phyloP scores from a whole-genome alignment of 768 basidiomycete genomes.

The Boletus sp. region DNA sequence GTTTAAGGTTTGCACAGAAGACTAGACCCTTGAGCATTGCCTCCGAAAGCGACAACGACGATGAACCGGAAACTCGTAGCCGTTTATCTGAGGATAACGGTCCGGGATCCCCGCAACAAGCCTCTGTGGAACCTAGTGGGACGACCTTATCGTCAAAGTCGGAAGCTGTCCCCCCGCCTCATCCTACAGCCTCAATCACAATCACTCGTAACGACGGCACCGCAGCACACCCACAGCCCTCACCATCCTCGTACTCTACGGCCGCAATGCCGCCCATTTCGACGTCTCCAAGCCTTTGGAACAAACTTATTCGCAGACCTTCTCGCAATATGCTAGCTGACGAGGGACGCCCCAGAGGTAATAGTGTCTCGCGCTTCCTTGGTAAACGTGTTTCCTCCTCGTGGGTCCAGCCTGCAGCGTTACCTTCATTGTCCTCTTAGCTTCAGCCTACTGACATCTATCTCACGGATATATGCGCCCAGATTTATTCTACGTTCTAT shows the following conservation, averaged over 20 bases:
- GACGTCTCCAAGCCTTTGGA: slow-evolving; percentile 23
- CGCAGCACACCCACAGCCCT: neutral
- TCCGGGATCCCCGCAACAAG: neutral
- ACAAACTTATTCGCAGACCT: slow-evolving; percentile 17
- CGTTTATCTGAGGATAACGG: slow-evolving; percentile 2
- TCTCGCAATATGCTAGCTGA: slow-evolving; percentile 14
- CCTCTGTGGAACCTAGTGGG: neutral
- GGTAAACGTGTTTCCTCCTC: slow-evolving; percentile 11
- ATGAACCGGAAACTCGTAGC: slow-evolving; percentile 1
- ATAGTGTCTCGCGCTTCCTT: slow-evolving; percentile 25
- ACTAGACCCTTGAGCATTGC: slow-evolving; percentile 1
- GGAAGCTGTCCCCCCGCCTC: neutral
- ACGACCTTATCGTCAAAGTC: neutral
- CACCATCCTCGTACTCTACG: neutral
- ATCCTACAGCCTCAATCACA: slow-evolving; percentile 4
- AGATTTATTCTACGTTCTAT: neutral
- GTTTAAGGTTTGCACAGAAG: slow-evolving; percentile 5
- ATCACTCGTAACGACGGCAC: neutral
- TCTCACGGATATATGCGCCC: neutral
- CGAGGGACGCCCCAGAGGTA: slow-evolving; percentile 14
- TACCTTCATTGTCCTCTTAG: neutral
- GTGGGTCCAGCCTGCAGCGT: neutral
- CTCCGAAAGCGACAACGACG: slow-evolving; percentile 4
- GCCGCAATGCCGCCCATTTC: neutral
- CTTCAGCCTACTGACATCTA: neutral